A percentile compares a stretch with the other conserved stretches of the same genome.
Evolutionary conservation across 1,284 basidiomycete species (phyloP).

Genomic region (Tremellales sp.): DNA sequence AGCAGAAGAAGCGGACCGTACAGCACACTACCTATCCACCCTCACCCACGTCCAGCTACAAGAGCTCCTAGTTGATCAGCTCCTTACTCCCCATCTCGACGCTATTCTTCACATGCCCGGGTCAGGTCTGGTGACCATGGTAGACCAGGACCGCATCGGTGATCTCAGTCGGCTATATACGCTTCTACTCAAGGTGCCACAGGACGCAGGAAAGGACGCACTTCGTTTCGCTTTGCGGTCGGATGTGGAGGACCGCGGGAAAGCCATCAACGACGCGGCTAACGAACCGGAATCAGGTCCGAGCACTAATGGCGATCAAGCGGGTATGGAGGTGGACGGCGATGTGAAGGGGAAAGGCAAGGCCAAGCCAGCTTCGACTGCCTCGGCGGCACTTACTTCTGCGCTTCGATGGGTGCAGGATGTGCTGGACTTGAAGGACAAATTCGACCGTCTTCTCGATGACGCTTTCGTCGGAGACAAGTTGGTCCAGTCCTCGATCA

Average conservation of each 20-base stretch:
- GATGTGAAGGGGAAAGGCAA: conserved; percentile 59
- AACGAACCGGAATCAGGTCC: conserved; percentile 44
- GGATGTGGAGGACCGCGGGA: conserved; percentile 72
- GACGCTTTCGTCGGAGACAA: conserved; percentile 69
- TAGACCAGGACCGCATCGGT: conserved; percentile 72
- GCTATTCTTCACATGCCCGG: conserved; percentile 73
- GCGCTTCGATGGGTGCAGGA: conserved; percentile 95
- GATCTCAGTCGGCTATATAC: conserved; percentile 79
- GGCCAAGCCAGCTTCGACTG: conserved; percentile 45
- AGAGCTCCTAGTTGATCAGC: conserved; percentile 69
- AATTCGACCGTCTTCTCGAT: conserved; percentile 73
- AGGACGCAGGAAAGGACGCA: conserved; percentile 57
- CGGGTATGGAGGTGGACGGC: conserved; percentile 24
- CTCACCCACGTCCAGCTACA: conserved; percentile 68
- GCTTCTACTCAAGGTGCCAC: conserved; percentile 68
- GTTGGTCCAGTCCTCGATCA: conserved; percentile 75
- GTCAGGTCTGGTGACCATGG: conserved; percentile 83
- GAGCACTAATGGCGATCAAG: conserved; percentile 23
- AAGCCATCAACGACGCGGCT: conserved; percentile 66
- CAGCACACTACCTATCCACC: conserved; percentile 82
- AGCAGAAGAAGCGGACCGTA: conserved; percentile 77
- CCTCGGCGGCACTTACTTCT: conserved; percentile 39
- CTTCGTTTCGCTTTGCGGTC: conserved; percentile 69
- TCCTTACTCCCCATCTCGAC: conserved; percentile 73
- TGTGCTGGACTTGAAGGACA: conserved; percentile 86